Conservation (phyloP, 2,329 filamentous ascomycete genomes). For the Nakataea oryzae region DNA sequence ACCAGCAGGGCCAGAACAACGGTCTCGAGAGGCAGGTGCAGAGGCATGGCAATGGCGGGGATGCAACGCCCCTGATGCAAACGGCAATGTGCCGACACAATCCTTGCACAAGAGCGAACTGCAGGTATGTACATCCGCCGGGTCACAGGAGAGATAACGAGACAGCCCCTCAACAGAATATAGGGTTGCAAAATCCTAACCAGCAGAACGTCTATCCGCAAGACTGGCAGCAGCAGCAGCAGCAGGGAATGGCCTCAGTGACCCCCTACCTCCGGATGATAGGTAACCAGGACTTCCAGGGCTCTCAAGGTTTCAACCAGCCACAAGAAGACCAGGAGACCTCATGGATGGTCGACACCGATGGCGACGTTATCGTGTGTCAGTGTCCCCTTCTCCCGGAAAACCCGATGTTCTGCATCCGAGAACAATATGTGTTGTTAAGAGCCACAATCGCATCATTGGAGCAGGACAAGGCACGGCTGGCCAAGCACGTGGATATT, state of each 20-base stretch:
- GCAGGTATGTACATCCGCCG: not conserved
- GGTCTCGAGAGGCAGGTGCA: too few relatives aligned
- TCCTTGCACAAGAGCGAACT: not conserved
- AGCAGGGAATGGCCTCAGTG: too few relatives aligned
- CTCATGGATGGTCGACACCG: not conserved
- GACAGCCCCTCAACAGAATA: too few relatives aligned
- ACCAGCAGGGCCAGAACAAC: too few relatives aligned
- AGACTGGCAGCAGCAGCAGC: not conserved
- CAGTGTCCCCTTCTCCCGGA: constrained; percentile 8
- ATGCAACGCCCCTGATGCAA: not conserved
- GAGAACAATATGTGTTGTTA: not conserved
- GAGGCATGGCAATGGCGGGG: too few relatives aligned
- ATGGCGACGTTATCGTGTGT: constrained; percentile 9
- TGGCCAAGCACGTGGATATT: not conserved
- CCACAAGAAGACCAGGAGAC: too few relatives aligned
- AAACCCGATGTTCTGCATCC: not conserved
- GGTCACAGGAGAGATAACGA: not conserved
- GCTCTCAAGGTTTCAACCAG: too few relatives aligned
- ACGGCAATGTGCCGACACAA: not conserved
- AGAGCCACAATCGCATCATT: not conserved
- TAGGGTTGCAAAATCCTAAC: too few relatives aligned
- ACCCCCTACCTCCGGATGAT: too few relatives aligned
- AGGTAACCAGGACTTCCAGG: too few relatives aligned
- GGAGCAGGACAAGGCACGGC: not conserved
- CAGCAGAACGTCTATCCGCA: too few relatives aligned